A percentile compares a stretch with the other conserved stretches of the same genome.
phyloP scores from a whole-genome alignment of 2,329 filamentous ascomycete genomes.

The Diplocarpon mali region DNA sequence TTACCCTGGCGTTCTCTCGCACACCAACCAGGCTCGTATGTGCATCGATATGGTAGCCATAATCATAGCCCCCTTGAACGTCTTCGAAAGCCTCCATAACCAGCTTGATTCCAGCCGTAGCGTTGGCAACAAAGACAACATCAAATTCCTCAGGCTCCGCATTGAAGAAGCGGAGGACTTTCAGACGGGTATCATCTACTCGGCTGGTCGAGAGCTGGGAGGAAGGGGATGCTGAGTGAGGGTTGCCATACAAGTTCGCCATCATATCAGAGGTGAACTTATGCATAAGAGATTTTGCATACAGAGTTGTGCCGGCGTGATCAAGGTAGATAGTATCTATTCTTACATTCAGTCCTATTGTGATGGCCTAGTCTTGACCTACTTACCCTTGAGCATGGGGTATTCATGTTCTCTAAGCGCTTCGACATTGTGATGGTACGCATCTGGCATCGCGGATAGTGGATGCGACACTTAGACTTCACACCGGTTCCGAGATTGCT shows the following conservation, averaged over 20 bases:
- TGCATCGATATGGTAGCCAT: conserved; percentile 71
- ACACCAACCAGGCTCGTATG: conserved; percentile 84
- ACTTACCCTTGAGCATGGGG: conserved; percentile 56
- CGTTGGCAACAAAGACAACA: conserved; percentile 83
- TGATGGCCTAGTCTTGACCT: background rate
- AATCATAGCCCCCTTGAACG: conserved; percentile 60
- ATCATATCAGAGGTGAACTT: conserved; percentile 63
- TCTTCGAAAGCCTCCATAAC: conserved; percentile 68
- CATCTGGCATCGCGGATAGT: conserved; percentile 11
- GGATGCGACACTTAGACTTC: background rate
- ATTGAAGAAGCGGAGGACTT: conserved; percentile 64
- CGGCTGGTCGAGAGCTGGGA: conserved; percentile 66
- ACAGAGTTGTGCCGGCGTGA: conserved; percentile 86
- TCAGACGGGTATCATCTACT: conserved; percentile 65
- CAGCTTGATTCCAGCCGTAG: conserved; percentile 82
- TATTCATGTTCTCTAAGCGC: conserved; percentile 48
- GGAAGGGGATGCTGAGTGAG: conserved; percentile 74
- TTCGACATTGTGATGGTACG: conserved; percentile 50
- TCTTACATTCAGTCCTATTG: conserved; percentile 3
- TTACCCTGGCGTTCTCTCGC: conserved; percentile 55
- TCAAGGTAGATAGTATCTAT: conserved; percentile 56
- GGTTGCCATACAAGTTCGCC: conserved; percentile 74
- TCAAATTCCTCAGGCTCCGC: conserved; percentile 77
- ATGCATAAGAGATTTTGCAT: conserved; percentile 71
- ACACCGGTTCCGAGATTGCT: conserved; percentile 13